These are phyloP conservation scores for Cubamyces sp. DNA, from an alignment of 768 basidiomycete genomes.

Conservation along the genomic window DNA sequence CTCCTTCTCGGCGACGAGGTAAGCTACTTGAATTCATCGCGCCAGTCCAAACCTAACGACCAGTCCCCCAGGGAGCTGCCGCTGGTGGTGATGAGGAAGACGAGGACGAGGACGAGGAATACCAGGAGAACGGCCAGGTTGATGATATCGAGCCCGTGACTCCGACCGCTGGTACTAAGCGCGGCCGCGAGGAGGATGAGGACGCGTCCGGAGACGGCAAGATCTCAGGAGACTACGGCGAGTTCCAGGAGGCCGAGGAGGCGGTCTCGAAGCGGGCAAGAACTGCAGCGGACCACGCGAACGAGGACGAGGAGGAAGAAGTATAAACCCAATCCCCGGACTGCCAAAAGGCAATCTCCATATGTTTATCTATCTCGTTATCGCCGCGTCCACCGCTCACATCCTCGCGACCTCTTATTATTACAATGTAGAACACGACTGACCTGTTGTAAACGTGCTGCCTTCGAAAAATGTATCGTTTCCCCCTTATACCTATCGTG, in stretches of 20 bases:
- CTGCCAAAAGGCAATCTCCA: background rate
- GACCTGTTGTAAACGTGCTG: constrained; percentile 1
- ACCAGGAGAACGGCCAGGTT: constrained; percentile 29
- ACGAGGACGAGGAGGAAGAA: constrained; percentile 17
- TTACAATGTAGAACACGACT: background rate
- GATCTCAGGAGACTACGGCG: constrained; percentile 31
- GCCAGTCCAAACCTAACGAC: background rate
- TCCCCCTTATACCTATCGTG: background rate
- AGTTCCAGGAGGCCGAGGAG: constrained; percentile 37
- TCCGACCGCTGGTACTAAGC: constrained; percentile 25
- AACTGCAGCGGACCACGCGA: constrained; percentile 16
- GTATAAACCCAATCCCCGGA: background rate
- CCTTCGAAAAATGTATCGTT: background rate
- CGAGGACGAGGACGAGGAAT: constrained; percentile 30
- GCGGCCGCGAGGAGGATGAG: constrained; percentile 34
- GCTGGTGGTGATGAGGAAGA: constrained; percentile 19
- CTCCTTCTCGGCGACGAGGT: constrained; percentile 31
- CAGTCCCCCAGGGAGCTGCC: background rate
- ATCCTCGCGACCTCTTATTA: background rate
- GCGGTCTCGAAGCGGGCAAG: constrained; percentile 41
- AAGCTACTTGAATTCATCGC: background rate
- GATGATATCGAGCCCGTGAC: constrained; percentile 28
- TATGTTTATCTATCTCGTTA: constrained; percentile 18
- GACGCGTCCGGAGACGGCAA: constrained; percentile 21
- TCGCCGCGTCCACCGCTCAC: background rate